Conservation (phyloP, 371 early-diverging fungal species). For the Polyrhizophydium stewartii region DNA sequence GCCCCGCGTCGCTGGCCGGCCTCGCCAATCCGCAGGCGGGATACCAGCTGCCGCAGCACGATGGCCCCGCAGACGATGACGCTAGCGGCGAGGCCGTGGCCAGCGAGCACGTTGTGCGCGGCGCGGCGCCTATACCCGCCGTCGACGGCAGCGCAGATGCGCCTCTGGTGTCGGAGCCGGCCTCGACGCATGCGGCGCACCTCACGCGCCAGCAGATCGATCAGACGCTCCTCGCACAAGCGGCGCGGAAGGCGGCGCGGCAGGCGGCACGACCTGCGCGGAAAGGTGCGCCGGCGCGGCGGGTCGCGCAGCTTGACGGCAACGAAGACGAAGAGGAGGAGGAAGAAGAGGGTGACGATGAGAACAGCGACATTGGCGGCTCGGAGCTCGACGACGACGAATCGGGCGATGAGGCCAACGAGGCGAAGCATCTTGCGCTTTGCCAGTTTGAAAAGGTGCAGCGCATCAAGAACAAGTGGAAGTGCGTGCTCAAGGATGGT, state of each 20-base stretch:
- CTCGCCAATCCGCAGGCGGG: too few species aligned
- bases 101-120: too few species aligned
- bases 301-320: neutral
- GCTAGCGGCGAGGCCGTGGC: too few species aligned
- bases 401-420: conserved; percentile 70
- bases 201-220: too few species aligned
- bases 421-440: conserved; percentile 79
- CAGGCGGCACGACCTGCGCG: too few species aligned
- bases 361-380: conserved; percentile 15
- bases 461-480: conserved; percentile 96
- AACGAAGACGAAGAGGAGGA: neutral
- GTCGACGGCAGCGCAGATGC: too few species aligned
- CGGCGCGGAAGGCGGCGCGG: too few species aligned
- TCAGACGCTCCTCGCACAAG: too few species aligned
- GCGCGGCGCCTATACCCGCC: too few species aligned
- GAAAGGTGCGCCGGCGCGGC: too few species aligned
- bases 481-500: conserved; percentile 92
- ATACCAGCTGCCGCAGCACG: neutral
- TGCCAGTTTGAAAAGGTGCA: conserved; percentile 96
- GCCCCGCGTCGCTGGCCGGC: neutral
- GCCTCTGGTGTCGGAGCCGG: too few species aligned
- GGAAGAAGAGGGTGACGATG: conserved; percentile 76
- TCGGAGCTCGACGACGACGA: conserved; percentile 79
- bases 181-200: too few species aligned
- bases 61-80: neutral